These are phyloP conservation scores for Aspergillus transmontanensis DNA, from an alignment of 2,329 filamentous ascomycete genomes.

Conservation along the genomic window DNA sequence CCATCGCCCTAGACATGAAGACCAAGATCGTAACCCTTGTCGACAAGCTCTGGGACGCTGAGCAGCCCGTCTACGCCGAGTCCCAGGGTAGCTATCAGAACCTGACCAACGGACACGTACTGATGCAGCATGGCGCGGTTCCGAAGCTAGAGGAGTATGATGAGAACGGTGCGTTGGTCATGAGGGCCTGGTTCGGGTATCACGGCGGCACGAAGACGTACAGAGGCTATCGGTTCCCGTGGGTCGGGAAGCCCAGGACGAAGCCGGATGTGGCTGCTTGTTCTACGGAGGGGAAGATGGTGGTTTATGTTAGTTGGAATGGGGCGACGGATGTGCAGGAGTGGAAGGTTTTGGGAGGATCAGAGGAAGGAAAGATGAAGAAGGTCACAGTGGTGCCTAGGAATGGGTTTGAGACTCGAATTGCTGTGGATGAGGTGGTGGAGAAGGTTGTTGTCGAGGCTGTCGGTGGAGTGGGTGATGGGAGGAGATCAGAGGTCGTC, in stretches of 20 bases:
- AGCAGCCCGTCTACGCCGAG: slow-evolving; percentile 23
- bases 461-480: slow-evolving; percentile 22
- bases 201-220: slow-evolving; percentile 32
- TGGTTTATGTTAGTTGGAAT: slow-evolving; percentile 43
- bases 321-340: slow-evolving; percentile 37
- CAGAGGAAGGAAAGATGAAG: not conserved
- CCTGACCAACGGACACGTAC: slow-evolving; percentile 25
- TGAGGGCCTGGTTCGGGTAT: slow-evolving; percentile 33
- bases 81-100: slow-evolving; percentile 31
- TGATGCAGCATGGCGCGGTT: slow-evolving; percentile 36
- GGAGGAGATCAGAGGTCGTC: slow-evolving; percentile 16
- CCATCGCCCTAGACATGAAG: slow-evolving; percentile 23
- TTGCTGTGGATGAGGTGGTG: not conserved
- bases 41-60: slow-evolving; percentile 22
- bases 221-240: slow-evolving; percentile 28
- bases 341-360: slow-evolving; percentile 18
- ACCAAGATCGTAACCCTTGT: slow-evolving; percentile 21
- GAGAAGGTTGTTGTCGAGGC: slow-evolving; percentile 21
- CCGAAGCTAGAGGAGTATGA: slow-evolving; percentile 37
- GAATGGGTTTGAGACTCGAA: slow-evolving; percentile 15
- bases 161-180: slow-evolving; percentile 28
- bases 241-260: slow-evolving; percentile 22
- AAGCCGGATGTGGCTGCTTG: slow-evolving; percentile 23
- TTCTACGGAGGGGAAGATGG: slow-evolving; percentile 11
- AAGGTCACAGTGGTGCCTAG: not conserved